Evolutionary conservation across 2,329 filamentous ascomycete genomes (phyloP).

Genomic region (Catunica adiposa): DNA sequence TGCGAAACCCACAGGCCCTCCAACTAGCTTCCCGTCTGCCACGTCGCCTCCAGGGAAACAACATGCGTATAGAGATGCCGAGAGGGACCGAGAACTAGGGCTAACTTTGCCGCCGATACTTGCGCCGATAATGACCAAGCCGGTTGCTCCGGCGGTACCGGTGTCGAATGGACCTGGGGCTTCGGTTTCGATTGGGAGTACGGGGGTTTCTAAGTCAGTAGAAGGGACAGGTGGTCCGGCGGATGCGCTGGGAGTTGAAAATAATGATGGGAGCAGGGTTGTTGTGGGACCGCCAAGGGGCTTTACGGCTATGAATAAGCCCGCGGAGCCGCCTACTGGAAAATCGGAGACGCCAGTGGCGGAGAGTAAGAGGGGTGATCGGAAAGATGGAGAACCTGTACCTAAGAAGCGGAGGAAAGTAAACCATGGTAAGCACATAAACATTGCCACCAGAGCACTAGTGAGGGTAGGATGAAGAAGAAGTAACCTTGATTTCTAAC

Average conservation of each 20-base stretch:
- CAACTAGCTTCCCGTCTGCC: not conserved
- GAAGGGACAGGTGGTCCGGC: not conserved
- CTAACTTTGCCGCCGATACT: not conserved
- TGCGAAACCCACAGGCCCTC: not conserved
- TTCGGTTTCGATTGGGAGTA: not conserved
- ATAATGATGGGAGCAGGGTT: not conserved
- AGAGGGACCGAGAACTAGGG: not conserved
- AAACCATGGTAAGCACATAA: slow-evolving; percentile 54
- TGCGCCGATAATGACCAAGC: not conserved
- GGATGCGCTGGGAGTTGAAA: not conserved
- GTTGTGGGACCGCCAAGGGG: not conserved
- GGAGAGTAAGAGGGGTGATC: not conserved
- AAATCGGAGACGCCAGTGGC: not conserved
- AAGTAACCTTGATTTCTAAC: too few species aligned
- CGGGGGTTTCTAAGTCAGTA: not conserved
- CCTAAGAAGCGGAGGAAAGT: slow-evolving; percentile 79
- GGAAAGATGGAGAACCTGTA: slow-evolving; percentile 6
- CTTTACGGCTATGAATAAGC: not conserved
- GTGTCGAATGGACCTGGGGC: not conserved
- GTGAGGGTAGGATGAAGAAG: slow-evolving; percentile 21
- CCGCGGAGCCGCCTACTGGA: not conserved
- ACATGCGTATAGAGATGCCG: not conserved
- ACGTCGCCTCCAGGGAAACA: not conserved
- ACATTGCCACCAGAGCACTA: slow-evolving; percentile 15
- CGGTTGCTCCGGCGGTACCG: not conserved